These are phyloP conservation scores for Leccinum boreale DNA, from an alignment of 768 basidiomycete genomes.

Conservation along the genomic window DNA sequence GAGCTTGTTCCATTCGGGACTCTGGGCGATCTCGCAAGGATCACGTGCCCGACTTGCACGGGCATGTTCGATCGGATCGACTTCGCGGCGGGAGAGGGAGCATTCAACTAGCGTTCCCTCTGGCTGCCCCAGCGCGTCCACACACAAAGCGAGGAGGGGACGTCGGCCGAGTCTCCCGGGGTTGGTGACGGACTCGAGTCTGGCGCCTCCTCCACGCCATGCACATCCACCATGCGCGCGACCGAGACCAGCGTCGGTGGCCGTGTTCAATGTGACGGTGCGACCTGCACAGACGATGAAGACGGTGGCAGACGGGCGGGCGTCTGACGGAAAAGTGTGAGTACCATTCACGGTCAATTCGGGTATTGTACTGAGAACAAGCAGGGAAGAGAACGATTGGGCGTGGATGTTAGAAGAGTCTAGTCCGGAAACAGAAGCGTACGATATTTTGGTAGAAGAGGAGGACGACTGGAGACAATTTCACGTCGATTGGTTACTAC, in stretches of 20 bases:
- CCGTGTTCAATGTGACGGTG: not conserved
- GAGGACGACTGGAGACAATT: slow-evolving; percentile 57
- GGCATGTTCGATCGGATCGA: slow-evolving; percentile 8
- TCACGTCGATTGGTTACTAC: slow-evolving; percentile 41
- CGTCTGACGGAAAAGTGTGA: slow-evolving; percentile 5
- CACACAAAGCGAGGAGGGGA: slow-evolving; percentile 3
- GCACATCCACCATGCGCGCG: not conserved
- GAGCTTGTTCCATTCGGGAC: slow-evolving; percentile 34
- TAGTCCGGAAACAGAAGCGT: slow-evolving; percentile 19
- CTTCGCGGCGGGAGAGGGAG: not conserved
- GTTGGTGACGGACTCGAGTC: slow-evolving; percentile 4
- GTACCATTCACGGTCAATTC: slow-evolving; percentile 1
- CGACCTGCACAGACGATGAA: too few relatives aligned
- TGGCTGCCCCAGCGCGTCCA: not conserved
- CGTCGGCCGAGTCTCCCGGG: not conserved
- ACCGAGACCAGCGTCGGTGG: slow-evolving; percentile 15
- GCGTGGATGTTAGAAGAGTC: slow-evolving; percentile 30
- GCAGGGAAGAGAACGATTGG: not conserved
- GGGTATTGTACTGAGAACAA: not conserved
- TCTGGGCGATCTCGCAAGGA: slow-evolving; percentile 27
- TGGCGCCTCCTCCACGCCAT: not conserved
- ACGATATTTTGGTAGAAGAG: slow-evolving; percentile 28
- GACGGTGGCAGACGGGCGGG: too few relatives aligned
- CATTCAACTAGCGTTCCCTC: not conserved
- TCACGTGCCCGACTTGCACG: slow-evolving; percentile 5